Conservation (phyloP, 306 rosid genomes). For the Notholithocarpus densiflorus region DNA sequence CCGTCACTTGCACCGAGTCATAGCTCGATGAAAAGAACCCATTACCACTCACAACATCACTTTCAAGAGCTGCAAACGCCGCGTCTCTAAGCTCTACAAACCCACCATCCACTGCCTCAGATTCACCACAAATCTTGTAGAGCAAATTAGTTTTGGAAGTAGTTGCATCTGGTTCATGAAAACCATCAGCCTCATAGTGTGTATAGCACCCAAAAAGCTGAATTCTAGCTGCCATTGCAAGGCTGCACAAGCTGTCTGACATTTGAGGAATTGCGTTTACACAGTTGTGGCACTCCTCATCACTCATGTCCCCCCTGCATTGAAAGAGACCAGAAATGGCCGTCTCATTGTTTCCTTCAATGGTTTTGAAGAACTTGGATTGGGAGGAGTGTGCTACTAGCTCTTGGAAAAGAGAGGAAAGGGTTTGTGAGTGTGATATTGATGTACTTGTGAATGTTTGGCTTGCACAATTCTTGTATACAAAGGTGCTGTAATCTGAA, state of each 20-base stretch:
- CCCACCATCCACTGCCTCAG: neutral
- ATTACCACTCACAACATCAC: conserved; percentile 27
- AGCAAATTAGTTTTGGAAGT: conserved; percentile 10
- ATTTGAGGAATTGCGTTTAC: conserved; percentile 35
- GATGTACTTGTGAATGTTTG: conserved; percentile 25
- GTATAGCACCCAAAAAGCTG: conserved; percentile 66
- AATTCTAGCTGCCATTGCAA: conserved; percentile 45
- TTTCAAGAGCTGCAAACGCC: conserved; percentile 45
- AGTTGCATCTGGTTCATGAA: neutral
- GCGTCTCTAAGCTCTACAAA: conserved; percentile 36
- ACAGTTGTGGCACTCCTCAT: conserved; percentile 51
- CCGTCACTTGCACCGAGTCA: conserved; percentile 47
- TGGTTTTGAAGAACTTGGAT: conserved; percentile 50
- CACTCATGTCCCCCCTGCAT: conserved; percentile 50
- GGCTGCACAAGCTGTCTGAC: conserved; percentile 42
- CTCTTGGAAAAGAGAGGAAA: conserved; percentile 48
- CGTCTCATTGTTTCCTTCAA: conserved; percentile 3
- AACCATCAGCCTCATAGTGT: conserved; percentile 33
- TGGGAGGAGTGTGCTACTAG: conserved; percentile 51
- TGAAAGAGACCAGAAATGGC: conserved; percentile 57
- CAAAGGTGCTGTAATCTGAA: conserved; percentile 36
- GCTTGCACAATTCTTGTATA: conserved; percentile 52
- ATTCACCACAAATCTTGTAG: conserved; percentile 48
- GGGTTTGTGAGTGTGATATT: conserved; percentile 35
- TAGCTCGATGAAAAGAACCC: conserved; percentile 35